These are phyloP conservation scores for Colletotrichum cereale DNA, from an alignment of 2,329 filamentous ascomycete genomes.

Conservation along the genomic window DNA sequence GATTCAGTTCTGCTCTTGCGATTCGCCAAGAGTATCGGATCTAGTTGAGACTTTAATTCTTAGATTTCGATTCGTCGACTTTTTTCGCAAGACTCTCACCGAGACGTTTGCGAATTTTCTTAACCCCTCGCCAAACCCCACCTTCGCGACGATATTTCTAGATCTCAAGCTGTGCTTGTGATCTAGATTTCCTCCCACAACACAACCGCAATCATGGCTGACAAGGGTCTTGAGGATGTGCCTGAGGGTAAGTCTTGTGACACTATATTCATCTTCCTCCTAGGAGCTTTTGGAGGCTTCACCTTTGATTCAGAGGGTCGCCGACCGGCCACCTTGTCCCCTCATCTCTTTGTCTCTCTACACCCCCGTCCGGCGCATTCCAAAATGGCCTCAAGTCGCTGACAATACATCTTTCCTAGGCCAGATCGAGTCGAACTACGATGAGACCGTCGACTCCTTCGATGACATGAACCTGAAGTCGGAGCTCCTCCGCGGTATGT, in stretches of 20 bases:
- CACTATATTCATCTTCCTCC: not conserved
- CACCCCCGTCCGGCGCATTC: constrained; percentile 14
- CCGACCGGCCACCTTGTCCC: constrained; percentile 7
- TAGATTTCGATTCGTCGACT: constrained; percentile 46
- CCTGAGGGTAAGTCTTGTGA: constrained; percentile 72
- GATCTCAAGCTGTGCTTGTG: constrained; percentile 86
- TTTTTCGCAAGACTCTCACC: constrained; percentile 38
- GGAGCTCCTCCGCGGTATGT: constrained; percentile 89
- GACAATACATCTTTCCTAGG: constrained; percentile 62
- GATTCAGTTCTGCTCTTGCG: constrained; percentile 57
- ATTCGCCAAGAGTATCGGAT: constrained; percentile 60
- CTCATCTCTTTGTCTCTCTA: not conserved
- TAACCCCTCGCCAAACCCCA: constrained; percentile 49
- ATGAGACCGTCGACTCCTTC: constrained; percentile 99
- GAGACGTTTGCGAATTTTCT: constrained; percentile 53
- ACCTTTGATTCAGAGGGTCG: not conserved
- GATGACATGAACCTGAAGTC: constrained; percentile 97
- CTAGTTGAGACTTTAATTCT: constrained; percentile 54
- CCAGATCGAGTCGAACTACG: constrained; percentile 99
- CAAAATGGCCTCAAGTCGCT: constrained; percentile 41
- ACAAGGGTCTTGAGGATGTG: constrained; percentile 98
- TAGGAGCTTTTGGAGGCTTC: not conserved
- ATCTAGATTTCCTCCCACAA: constrained; percentile 71
- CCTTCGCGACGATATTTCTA: constrained; percentile 56
- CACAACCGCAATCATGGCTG: constrained; percentile 94